phyloP scores from a whole-genome alignment of 345 rosid genomes.

The Anacardium occidentale region DNA sequence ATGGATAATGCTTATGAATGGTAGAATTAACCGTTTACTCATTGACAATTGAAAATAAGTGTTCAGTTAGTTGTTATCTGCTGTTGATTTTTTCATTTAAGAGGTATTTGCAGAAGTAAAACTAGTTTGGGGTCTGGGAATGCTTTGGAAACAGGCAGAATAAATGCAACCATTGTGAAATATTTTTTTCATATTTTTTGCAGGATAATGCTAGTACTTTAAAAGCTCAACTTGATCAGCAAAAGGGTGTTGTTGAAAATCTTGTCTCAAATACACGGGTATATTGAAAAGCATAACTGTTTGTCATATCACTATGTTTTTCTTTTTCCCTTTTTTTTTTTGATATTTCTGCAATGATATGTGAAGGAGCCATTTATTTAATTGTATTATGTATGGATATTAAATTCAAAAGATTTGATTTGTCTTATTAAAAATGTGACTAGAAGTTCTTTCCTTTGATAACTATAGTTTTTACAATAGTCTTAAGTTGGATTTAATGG shows the following conservation, averaged over 20 bases:
- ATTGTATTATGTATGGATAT: not conserved
- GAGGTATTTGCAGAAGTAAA: not conserved
- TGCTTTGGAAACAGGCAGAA: not conserved
- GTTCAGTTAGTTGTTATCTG: not conserved
- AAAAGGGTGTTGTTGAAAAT: slow-evolving; percentile 60
- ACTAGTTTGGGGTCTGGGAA: not conserved
- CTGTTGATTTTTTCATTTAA: not conserved
- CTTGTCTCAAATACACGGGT: slow-evolving; percentile 79
- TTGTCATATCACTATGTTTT: not conserved
- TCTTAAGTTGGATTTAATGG: too few species aligned
- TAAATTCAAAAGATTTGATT: not conserved
- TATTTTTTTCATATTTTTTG: slow-evolving; percentile 11
- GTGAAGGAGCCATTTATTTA: not conserved
- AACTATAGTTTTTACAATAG: too few species aligned
- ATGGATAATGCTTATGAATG: not conserved
- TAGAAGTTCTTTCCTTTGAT: not conserved
- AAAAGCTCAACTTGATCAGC: slow-evolving; percentile 72
- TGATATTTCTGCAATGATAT: not conserved
- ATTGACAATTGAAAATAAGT: not conserved
- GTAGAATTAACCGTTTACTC: not conserved
- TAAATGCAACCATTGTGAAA: not conserved
- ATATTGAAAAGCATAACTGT: slow-evolving; percentile 15
- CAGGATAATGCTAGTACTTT: slow-evolving; percentile 64
- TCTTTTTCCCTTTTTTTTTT: not conserved
- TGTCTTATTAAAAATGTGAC: not conserved